Percentiles rank a stretch among this genome's conserved stretches.
Conservation (phyloP, 2,329 filamentous ascomycete species). For the Xylariaceae sp. region DNA sequence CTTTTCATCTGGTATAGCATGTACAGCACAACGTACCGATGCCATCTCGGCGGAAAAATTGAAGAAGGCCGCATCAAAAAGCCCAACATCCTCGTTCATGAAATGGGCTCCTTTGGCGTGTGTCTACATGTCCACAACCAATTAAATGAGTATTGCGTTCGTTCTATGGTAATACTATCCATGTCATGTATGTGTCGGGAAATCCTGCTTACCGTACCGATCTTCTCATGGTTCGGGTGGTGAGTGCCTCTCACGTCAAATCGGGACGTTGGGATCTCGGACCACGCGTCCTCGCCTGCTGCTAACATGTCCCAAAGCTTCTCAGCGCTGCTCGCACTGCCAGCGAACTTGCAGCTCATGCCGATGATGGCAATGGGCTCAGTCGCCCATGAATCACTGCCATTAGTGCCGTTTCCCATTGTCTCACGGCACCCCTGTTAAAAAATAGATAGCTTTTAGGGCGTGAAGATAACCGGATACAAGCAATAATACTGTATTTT, state of each 20-base stretch:
- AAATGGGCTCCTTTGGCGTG: no score
- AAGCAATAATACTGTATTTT: no score
- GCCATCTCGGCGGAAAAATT: constrained; percentile 38
- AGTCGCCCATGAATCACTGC: no score
- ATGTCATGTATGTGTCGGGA: no score
- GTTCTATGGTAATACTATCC: no score
- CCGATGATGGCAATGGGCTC: not conserved
- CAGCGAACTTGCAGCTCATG: not conserved
- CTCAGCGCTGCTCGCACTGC: not conserved
- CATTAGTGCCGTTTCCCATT: no score
- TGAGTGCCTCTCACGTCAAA: not conserved
- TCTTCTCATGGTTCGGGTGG: not conserved
- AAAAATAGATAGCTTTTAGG: no score
- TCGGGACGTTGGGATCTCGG: not conserved
- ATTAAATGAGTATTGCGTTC: no score
- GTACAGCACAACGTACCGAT: constrained; percentile 6
- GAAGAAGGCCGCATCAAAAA: constrained; percentile 48
- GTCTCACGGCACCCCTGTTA: no score
- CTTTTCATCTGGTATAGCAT: no score
- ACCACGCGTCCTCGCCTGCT: not conserved
- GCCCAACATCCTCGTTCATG: constrained; percentile 38
- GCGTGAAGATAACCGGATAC: no score
- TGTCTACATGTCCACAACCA: no score
- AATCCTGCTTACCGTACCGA: not conserved
- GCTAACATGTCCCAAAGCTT: not conserved